These are phyloP conservation scores for Fraxinus sp. DNA, from an alignment of 305 asterid genomes.

Conservation along the genomic window DNA sequence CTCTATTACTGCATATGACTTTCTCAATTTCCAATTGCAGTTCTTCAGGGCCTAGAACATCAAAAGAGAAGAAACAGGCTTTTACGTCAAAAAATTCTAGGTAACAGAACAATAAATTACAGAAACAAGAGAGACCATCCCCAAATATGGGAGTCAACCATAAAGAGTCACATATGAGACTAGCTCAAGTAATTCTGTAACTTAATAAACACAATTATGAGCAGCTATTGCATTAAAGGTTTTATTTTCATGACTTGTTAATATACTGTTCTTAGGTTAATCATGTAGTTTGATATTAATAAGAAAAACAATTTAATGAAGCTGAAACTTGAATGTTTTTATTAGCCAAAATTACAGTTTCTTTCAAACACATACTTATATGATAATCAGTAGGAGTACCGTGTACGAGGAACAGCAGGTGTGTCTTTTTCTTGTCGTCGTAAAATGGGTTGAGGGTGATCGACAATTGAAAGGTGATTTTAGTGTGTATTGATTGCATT, in stretches of 20 bases:
- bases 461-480: background rate
- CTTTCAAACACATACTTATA: background rate
- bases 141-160: conserved; percentile 2
- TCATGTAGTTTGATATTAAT: background rate
- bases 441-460: background rate
- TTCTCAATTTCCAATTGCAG: conserved; percentile 93
- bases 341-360: background rate
- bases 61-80: conserved; percentile 20
- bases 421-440: background rate
- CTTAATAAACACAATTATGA: background rate
- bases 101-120: conserved; percentile 8
- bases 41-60: conserved; percentile 69
- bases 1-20: conserved; percentile 65
- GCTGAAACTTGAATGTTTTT: background rate
- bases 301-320: background rate
- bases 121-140: conserved; percentile 2
- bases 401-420: background rate
- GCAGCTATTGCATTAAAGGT: conserved; percentile 2
- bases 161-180: background rate
- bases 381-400: background rate
- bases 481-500: background rate
- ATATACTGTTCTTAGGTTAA: background rate
- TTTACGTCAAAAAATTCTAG: background rate
- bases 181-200: conserved; percentile 2
- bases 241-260: background rate